Percentiles rank a stretch among this genome's conserved stretches.
Conservation (phyloP, 306 rosid species). For the Casuarina equisetifolia region DNA sequence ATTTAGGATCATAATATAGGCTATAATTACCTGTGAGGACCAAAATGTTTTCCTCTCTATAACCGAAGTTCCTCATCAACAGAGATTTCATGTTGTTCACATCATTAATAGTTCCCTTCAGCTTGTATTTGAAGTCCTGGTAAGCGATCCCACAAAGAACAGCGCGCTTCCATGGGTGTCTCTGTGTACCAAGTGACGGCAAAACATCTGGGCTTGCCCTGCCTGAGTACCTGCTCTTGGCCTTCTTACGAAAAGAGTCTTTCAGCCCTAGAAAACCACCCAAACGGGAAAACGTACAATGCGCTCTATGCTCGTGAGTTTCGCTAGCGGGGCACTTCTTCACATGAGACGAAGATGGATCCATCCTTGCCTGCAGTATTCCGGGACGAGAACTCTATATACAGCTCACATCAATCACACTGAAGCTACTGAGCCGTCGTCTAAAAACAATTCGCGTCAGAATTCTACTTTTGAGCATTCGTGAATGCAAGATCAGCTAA, state of each 20-base stretch:
- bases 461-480: not conserved
- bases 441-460: not conserved
- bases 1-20: not conserved
- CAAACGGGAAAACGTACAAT: not conserved
- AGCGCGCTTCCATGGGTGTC: slow-evolving; percentile 53
- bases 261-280: no score
- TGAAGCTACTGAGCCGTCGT: not conserved
- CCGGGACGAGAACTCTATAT: not conserved
- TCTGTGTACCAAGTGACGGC: not conserved
- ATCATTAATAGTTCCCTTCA: slow-evolving; percentile 69
- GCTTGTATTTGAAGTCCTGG: slow-evolving; percentile 42
- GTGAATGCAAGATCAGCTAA: not conserved
- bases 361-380: not conserved
- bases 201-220: not conserved
- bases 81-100: slow-evolving; percentile 53
- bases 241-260: no score
- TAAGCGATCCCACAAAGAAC: slow-evolving; percentile 81
- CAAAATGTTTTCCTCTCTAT: slow-evolving; percentile 45
- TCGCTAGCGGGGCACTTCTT: not conserved
- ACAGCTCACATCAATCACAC: not conserved
- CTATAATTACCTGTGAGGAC: slow-evolving; percentile 63
- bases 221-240: no score
- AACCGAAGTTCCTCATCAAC: slow-evolving; percentile 40
- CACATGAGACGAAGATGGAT: not conserved
- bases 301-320: not conserved